Evolutionary conservation across 2,329 filamentous ascomycete genomes (phyloP), one percentile per base, ranked within the genome.

Genomic region (Ceratocystiopsis brevicomis): DNA sequence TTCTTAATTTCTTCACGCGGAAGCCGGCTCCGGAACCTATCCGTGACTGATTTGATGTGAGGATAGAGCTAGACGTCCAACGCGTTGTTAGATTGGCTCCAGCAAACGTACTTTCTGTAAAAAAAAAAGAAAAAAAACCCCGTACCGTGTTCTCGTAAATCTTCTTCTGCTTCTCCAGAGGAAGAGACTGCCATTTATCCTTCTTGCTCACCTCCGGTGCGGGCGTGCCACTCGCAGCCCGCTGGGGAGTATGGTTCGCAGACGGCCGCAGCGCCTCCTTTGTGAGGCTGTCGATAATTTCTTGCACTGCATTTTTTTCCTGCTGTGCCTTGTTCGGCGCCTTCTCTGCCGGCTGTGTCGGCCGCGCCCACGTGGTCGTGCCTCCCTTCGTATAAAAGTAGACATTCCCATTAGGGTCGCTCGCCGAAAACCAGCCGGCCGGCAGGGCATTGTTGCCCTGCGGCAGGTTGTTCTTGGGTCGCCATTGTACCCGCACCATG

Each of bases 111-210:
- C 6, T 30, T 8, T 10, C 6, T 6, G 6, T 9, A 30, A 30
- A 30, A 11, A 30, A 12, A 18, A 37, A 11, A 17, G 15, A 37
- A 39, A 34, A 15, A 43, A n/a, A n/a, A n/a, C n/a, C n/a, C n/a
- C 82, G 59, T 68, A 92, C 85, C 42, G 86, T 93, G 56, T 87
- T 87, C 59, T 95, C 87, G 54, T 95, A 96, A 3, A 94, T 69
- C 64, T 85, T 94, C 73, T 86, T 92, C 61, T 90, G 84, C 61
- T 95, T 95, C 50, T 95, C 87, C 51, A 76, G 58, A 1, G 78
- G 67, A 32, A 78, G 58, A 46, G 68, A 70, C 44, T 74, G 70
- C 81, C 81, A 86, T 56, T 79, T 82, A 40, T 84, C 78, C 52
- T 69, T 68, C 52, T 73, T 78, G 25, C 25, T 30, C 6, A 67